These are phyloP conservation scores for Stentor roeselii DNA, from an alignment of 73 alveolate species.

Conservation along the genomic window DNA sequence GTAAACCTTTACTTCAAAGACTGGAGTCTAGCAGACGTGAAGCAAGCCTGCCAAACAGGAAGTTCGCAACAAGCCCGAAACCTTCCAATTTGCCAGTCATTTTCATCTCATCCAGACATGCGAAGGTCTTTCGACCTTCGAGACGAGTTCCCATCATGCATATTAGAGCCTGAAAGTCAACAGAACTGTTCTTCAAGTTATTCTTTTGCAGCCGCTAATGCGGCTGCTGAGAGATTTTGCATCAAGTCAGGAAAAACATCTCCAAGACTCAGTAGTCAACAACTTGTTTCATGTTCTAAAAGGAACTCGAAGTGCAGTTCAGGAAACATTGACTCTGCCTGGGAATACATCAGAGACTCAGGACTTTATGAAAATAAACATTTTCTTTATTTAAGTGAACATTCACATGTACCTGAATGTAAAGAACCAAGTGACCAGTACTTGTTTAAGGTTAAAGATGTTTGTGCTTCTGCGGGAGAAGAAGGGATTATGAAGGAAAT, in stretches of 20 bases:
- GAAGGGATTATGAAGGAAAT: slow-evolving; percentile 51
- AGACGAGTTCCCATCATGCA: slow-evolving; percentile 49
- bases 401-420: slow-evolving; percentile 9
- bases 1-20: slow-evolving; percentile 3
- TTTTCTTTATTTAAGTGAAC: slow-evolving; percentile 34
- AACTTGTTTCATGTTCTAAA: slow-evolving; percentile 45
- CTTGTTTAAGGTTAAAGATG: background rate
- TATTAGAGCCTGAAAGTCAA: slow-evolving; percentile 42
- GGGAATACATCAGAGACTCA: slow-evolving; percentile 2
- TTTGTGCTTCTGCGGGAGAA: slow-evolving; percentile 21
- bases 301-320: background rate
- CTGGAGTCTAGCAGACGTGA: slow-evolving; percentile 22
- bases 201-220: slow-evolving; percentile 68
- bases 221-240: slow-evolving; percentile 62
- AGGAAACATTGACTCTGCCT: slow-evolving; percentile 27
- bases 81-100: slow-evolving; percentile 10
- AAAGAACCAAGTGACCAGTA: background rate
- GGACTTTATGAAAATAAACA: slow-evolving; percentile 41
- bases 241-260: slow-evolving; percentile 34
- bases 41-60: background rate
- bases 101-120: background rate
- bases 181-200: slow-evolving; percentile 67
- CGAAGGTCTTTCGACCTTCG: slow-evolving; percentile 29
- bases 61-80: background rate
- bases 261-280: slow-evolving; percentile 35